Percentiles rank a stretch among this genome's conserved stretches.
phyloP scores from a whole-genome alignment of 192 early-diverging fungal species.

The Backusella macrospora region DNA sequence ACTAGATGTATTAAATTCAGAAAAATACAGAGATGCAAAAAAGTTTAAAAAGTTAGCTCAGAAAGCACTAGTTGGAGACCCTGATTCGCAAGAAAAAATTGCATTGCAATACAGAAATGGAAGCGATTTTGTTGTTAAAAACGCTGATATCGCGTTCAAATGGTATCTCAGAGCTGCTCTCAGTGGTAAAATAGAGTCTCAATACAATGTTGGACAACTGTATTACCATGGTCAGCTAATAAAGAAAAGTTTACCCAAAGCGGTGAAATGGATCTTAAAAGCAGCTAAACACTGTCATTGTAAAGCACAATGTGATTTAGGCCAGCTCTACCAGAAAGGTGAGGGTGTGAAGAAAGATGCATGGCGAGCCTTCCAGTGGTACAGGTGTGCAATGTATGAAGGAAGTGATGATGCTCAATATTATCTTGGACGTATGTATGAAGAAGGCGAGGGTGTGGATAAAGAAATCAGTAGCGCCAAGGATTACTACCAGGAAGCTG shows the following conservation, averaged over 20 bases:
- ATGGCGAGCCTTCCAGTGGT: neutral
- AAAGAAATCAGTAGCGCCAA: neutral
- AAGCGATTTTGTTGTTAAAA: neutral
- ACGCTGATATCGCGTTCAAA: neutral
- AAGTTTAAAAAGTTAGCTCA: neutral
- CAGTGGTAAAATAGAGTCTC: neutral
- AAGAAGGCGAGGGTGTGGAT: neutral
- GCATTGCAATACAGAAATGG: neutral
- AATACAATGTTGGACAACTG: neutral
- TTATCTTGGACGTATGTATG: conserved; percentile 3
- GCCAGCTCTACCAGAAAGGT: conserved; percentile 1
- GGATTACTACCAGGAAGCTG: neutral
- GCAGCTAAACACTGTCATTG: neutral
- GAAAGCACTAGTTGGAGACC: neutral
- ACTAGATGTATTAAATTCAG: conserved; percentile 4
- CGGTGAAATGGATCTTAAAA: neutral
- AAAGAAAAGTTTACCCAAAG: neutral
- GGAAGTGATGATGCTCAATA: neutral
- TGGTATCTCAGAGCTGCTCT: neutral
- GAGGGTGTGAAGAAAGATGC: neutral
- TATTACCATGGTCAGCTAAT: neutral
- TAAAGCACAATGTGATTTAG: conserved; percentile 1
- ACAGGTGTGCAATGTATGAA: neutral
- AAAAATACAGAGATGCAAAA: neutral
- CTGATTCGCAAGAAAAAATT: neutral